A percentile compares a stretch with the other conserved stretches of the same genome.
phyloP scores from a whole-genome alignment of 306 rosid genomes.

The Dalbergia oliveri region DNA sequence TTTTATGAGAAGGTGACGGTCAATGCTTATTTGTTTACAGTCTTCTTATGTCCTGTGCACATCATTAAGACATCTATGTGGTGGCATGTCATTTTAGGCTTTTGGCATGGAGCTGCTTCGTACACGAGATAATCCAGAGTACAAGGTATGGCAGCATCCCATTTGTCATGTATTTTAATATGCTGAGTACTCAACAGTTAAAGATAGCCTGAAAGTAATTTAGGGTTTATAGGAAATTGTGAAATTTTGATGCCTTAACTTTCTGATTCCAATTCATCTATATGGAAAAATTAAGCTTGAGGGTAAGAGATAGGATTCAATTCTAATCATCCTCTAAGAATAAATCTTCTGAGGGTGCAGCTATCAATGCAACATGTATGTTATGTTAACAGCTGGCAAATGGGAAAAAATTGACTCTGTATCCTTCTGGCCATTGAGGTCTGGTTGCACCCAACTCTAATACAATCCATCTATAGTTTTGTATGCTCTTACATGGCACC shows the following conservation, averaged over 20 bases:
- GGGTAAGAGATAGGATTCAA: conserved; percentile 8
- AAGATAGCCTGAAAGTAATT: conserved; percentile 9
- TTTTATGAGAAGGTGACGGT: conserved; percentile 89
- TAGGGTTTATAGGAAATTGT: conserved; percentile 9
- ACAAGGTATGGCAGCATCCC: conserved; percentile 68
- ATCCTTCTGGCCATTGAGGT: conserved; percentile 8
- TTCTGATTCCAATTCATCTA: conserved; percentile 26
- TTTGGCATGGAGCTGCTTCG: conserved; percentile 98
- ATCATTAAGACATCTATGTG: conserved; percentile 33
- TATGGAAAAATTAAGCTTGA: conserved; percentile 25
- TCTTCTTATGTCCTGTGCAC: conserved; percentile 6
- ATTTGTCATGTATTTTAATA: conserved; percentile 25
- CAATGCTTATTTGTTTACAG: conserved; percentile 16
- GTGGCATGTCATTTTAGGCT: conserved; percentile 64
- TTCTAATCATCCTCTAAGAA: conserved; percentile 27
- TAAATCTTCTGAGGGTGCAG: neutral
- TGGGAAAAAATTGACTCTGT: conserved; percentile 1
- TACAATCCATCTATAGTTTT: conserved; percentile 14
- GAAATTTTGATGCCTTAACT: conserved; percentile 27
- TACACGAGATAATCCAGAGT: conserved; percentile 87
- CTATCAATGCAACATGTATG: neutral
- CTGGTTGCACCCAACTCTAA: conserved; percentile 13
- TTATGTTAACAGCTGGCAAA: neutral
- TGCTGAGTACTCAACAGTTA: conserved; percentile 13
- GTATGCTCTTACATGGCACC: conserved; percentile 16